These are phyloP conservation scores for Sodiomyces alkalinus DNA, from an alignment of 2,329 filamentous ascomycete species.

Conservation along the genomic window DNA sequence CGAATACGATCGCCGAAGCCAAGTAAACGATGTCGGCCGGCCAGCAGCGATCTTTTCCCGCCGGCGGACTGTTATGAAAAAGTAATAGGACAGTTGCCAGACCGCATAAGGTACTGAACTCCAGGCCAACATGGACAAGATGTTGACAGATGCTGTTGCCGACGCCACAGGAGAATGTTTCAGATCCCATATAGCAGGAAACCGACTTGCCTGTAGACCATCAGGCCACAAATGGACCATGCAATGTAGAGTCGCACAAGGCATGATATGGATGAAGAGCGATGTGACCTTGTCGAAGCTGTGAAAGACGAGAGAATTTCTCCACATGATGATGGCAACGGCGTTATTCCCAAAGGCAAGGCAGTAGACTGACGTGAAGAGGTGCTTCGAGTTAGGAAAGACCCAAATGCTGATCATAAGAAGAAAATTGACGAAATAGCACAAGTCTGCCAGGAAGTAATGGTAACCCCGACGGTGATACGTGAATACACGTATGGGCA, in stretches of 20 bases:
- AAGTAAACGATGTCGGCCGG: constrained; percentile 91
- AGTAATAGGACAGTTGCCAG: constrained; percentile 89
- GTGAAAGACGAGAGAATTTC: constrained; percentile 96
- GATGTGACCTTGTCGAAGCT: constrained; percentile 96
- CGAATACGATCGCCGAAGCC: constrained; percentile 82
- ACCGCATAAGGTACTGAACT: constrained; percentile 81
- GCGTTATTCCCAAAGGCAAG: constrained; percentile 94
- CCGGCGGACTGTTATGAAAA: constrained; percentile 89
- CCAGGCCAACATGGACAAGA: constrained; percentile 82
- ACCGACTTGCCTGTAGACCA: constrained; percentile 50
- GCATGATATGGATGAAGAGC: constrained; percentile 99
- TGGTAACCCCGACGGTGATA: constrained; percentile 88
- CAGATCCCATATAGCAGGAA: constrained; percentile 76
- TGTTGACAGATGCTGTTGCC: constrained; percentile 60
- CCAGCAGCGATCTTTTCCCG: constrained; percentile 91
- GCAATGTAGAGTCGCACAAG: constrained; percentile 83
- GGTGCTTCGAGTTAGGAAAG: constrained; percentile 76
- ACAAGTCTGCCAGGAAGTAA: constrained; percentile 93
- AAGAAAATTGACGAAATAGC: constrained; percentile 94
- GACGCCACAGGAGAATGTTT: constrained; percentile 54
- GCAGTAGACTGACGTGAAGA: constrained; percentile 87
- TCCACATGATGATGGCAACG: constrained; percentile 96
- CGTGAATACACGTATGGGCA: constrained; percentile 86
- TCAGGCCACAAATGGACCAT: constrained; percentile 67
- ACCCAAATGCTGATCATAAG: constrained; percentile 72